Evolutionary conservation across 2,329 filamentous ascomycete species (phyloP).

Genomic region (Plectosphaerella sp.): DNA sequence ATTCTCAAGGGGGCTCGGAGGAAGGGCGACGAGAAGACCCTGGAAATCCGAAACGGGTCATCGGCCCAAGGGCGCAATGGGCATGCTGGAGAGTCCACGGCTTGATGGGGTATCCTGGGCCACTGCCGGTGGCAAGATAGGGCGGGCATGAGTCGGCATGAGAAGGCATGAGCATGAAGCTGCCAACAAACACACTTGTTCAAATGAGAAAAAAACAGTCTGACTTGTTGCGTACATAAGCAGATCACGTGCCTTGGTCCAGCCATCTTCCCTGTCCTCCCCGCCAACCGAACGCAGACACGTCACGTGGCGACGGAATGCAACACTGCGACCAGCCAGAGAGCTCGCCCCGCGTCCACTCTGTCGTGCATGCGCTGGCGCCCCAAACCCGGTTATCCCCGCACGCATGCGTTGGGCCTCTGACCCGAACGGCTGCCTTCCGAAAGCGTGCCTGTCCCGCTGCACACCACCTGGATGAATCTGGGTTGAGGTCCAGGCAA

Average conservation of each 20-base stretch:
- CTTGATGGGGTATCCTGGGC: too few relatives aligned
- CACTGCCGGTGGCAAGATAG: too few relatives aligned
- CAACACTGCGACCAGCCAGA: too few relatives aligned
- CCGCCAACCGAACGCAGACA: not conserved
- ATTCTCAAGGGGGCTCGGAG: not conserved
- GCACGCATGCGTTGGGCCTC: not conserved
- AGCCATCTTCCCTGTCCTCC: not conserved
- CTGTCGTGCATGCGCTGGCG: not conserved
- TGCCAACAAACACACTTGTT: too few relatives aligned
- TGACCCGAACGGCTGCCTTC: not conserved
- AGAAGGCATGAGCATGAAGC: too few relatives aligned
- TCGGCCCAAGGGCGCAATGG: not conserved
- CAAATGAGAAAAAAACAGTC: too few relatives aligned
- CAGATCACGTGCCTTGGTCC: too few relatives aligned
- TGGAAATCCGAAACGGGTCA: not conserved
- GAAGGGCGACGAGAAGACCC: not conserved
- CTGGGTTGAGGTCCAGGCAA: not conserved
- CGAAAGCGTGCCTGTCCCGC: not conserved
- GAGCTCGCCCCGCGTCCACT: too few relatives aligned
- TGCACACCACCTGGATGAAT: not conserved
- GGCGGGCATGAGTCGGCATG: too few relatives aligned
- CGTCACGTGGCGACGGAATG: not conserved
- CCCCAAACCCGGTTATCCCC: not conserved
- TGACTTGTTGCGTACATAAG: too few relatives aligned
- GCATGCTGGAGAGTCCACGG: too few relatives aligned